phyloP scores from a whole-genome alignment of 2,329 filamentous ascomycete genomes.

The Drechslera avenae region DNA sequence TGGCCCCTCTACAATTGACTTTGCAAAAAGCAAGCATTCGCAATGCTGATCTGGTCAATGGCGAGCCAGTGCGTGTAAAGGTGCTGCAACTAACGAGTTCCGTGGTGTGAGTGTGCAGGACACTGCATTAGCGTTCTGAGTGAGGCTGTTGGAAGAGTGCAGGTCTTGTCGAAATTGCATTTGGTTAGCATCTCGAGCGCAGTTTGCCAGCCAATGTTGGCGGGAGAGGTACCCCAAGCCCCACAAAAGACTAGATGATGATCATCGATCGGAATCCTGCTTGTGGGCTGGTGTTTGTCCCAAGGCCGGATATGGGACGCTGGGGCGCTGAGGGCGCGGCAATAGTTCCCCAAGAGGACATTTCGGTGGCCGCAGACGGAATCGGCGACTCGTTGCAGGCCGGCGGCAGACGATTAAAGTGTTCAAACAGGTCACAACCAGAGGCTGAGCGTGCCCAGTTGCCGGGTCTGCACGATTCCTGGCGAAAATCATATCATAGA shows the following conservation, averaged over 20 bases:
- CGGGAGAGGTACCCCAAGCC: conserved; percentile 2
- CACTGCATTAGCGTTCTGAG: conserved; percentile 23
- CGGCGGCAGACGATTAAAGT: conserved; percentile 30
- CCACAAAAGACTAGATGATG: conserved; percentile 5
- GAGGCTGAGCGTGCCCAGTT: conserved; percentile 30
- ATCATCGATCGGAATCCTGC: neutral
- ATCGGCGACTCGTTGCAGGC: neutral
- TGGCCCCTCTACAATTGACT: conserved; percentile 8
- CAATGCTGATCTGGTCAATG: conserved; percentile 9
- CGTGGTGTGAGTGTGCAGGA: conserved; percentile 19
- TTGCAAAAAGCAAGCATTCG: conserved; percentile 11
- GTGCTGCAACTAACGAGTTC: conserved; percentile 9
- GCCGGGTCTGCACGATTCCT: conserved; percentile 35
- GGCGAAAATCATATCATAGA: conserved; percentile 39
- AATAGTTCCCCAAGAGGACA: neutral
- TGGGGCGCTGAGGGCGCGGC: too few species aligned
- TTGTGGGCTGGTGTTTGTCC: neutral
- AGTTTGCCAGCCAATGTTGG: conserved; percentile 6
- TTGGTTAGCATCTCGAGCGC: conserved; percentile 5
- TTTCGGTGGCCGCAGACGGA: neutral
- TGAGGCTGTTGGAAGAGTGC: conserved; percentile 18
- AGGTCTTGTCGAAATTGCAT: conserved; percentile 4
- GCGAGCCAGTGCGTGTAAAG: conserved; percentile 5
- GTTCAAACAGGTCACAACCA: conserved; percentile 38
- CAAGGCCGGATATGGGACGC: too few species aligned